A percentile compares a stretch with the other conserved stretches of the same genome.
Evolutionary conservation across 2,329 filamentous ascomycete genomes (phyloP).

Genomic region (Colletotrichum camelliae): DNA sequence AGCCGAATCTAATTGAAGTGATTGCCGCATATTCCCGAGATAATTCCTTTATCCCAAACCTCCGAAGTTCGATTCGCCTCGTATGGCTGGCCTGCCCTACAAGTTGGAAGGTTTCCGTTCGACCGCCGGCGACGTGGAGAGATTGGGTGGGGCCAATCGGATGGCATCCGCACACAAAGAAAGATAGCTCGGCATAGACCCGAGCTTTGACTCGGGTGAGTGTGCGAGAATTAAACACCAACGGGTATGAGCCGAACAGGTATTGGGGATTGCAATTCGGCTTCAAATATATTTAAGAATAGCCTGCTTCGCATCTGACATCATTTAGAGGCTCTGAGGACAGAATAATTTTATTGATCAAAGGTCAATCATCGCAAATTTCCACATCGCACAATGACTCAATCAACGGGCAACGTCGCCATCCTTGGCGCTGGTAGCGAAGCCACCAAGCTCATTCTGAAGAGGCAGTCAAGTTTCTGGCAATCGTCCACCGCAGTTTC

Average conservation of each 20-base stretch:
- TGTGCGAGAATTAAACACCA: neutral
- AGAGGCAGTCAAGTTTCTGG: conserved; percentile 82
- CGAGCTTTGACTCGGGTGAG: neutral
- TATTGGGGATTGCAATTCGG: neutral
- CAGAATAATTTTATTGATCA: accelerated
- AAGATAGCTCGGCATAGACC: conserved; percentile 9
- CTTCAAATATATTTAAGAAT: neutral
- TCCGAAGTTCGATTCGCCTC: neutral
- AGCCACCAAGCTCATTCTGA: conserved; percentile 79
- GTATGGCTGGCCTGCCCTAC: neutral
- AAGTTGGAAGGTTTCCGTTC: neutral
- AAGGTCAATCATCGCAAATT: neutral
- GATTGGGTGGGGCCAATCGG: conserved; percentile 7
- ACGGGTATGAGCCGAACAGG: conserved; percentile 8
- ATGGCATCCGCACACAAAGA: neutral
- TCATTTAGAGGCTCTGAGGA: neutral
- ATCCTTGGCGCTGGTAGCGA: conserved; percentile 77
- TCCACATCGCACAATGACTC: neutral
- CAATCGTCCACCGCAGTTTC: conserved; percentile 86
- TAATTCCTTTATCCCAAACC: neutral
- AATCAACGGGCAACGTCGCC: conserved; percentile 60
- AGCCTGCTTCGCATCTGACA: neutral
- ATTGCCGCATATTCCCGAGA: neutral
- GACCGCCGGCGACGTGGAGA: neutral
- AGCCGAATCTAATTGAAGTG: neutral